Base-by-base conservation (phyloP, 441 rosid genomes). In the Breynia disticha region DNA sequence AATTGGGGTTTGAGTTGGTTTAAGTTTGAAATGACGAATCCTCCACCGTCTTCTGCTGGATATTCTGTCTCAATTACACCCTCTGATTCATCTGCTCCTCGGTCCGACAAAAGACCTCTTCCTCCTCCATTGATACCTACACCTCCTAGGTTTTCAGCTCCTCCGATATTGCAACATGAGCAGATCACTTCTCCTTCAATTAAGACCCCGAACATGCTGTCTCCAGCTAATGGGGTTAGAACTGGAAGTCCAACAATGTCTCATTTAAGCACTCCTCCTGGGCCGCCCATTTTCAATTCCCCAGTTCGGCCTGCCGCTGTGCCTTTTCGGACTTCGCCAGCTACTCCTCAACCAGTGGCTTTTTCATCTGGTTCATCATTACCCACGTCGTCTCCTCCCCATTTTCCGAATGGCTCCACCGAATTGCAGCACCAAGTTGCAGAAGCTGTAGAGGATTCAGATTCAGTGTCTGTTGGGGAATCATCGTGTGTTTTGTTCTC, bases 261-360 rank as follows among this genome's bases (percentile, higher is more conserved):
- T 67, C 97, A 83, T 59, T 16, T 86, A 70, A 89, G 97, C 77
- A 89, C 93, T 41, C 97, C 97, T 0, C 99, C 97, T 37, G 96
- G 95, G 41, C 97, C 97, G 62, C 97, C 96, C 12, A 78, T 93
- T 21, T 93, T 93, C 63, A 76, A 70, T 52, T 81, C 97, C 16
- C 99, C 99, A n/a, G 87, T 93, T 49, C 75, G 88, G 50, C 97
- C 95, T 45, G 96, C 99, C 59, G 90, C 95, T 66, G 97, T 86
- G 59, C 99, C 95, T 66, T 84, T 93, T 61, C 86, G 88, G 50
- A 81, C 87, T 44, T 84, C 96, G 11, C 99, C 97, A 35, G 78
- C 93, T 64, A 79, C 88, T 70, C 97, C 93, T 61, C 99, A 84
- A 70, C 95, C 96, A 17, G 70, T 84, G 63, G 96, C 90, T 19